Conservation (phyloP, 257 asterid species). For the Mentha longifolia region DNA sequence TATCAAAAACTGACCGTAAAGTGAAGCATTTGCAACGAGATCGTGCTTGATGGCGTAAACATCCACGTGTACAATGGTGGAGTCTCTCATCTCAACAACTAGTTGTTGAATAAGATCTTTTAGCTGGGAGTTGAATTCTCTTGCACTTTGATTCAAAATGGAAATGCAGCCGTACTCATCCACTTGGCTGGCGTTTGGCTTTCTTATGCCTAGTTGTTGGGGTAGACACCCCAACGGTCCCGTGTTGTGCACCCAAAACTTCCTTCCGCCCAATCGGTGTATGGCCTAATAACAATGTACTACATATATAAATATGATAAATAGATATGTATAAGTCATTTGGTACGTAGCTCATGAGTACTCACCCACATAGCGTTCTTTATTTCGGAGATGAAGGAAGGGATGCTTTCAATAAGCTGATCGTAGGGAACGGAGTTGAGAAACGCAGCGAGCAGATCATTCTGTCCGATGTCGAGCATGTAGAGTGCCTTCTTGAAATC, state of each 20-base stretch:
- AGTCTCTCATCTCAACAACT: constrained; percentile 36
- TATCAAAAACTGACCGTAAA: constrained; percentile 29
- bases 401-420: constrained; percentile 44
- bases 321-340: too few relatives aligned
- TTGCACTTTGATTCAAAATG: constrained; percentile 45
- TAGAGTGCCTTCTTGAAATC: constrained; percentile 47
- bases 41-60: constrained; percentile 42
- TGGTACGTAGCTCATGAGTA: too few relatives aligned
- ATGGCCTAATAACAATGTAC: constrained; percentile 39
- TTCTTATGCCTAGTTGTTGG: constrained; percentile 38
- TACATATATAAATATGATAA: too few relatives aligned
- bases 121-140: constrained; percentile 41
- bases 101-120: constrained; percentile 37
- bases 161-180: constrained; percentile 51
- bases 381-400: constrained; percentile 57
- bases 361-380: constrained; percentile 36
- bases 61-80: constrained; percentile 42
- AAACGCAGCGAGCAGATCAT: constrained; percentile 46
- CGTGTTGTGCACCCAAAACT: constrained; percentile 56
- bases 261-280: constrained; percentile 51
- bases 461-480: constrained; percentile 61
- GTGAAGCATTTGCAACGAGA: constrained; percentile 37
- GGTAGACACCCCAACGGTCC: constrained; percentile 67
- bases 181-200: constrained; percentile 1
- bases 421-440: constrained; percentile 31